Percentiles rank a stretch among this genome's conserved stretches.
Evolutionary conservation across 257 asterid genomes (phyloP).

Genomic region (Anisodus acutangulus): DNA sequence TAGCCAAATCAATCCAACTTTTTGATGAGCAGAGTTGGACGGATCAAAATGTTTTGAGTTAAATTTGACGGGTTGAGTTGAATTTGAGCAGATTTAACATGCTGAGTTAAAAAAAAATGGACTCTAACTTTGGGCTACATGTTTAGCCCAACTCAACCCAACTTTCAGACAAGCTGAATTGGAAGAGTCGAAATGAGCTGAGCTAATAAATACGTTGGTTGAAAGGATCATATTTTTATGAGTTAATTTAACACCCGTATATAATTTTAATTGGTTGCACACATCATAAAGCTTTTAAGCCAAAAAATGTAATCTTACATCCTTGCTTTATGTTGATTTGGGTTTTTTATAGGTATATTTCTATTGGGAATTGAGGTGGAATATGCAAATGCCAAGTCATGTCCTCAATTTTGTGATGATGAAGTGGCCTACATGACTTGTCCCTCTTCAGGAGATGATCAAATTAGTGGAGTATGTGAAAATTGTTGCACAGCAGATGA

Average conservation of each 20-base stretch:
- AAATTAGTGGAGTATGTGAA: background rate
- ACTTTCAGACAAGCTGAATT: background rate
- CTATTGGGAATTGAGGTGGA: slow-evolving; percentile 10
- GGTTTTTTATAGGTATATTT: background rate
- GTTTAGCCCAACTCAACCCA: background rate
- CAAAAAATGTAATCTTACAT: background rate
- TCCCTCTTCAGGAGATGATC: background rate
- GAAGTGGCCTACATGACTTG: slow-evolving; percentile 6
- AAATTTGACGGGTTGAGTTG: background rate
- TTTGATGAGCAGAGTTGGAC: background rate
- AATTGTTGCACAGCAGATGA: slow-evolving; percentile 31
- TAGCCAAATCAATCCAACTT: background rate
- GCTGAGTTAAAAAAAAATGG: too few relatives aligned
- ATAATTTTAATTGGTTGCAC: background rate
- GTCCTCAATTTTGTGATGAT: slow-evolving; percentile 1
- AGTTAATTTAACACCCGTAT: background rate
- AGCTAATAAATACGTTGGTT: background rate
- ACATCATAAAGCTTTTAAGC: background rate
- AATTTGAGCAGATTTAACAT: background rate
- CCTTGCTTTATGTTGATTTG: background rate
- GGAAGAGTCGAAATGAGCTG: background rate
- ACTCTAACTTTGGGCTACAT: too few relatives aligned
- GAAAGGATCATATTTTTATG: background rate
- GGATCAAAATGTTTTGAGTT: background rate
- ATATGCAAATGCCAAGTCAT: slow-evolving; percentile 26